Evolutionary conservation across 2,329 filamentous ascomycete genomes (phyloP).

Genomic region (Trichoderma sp.): DNA sequence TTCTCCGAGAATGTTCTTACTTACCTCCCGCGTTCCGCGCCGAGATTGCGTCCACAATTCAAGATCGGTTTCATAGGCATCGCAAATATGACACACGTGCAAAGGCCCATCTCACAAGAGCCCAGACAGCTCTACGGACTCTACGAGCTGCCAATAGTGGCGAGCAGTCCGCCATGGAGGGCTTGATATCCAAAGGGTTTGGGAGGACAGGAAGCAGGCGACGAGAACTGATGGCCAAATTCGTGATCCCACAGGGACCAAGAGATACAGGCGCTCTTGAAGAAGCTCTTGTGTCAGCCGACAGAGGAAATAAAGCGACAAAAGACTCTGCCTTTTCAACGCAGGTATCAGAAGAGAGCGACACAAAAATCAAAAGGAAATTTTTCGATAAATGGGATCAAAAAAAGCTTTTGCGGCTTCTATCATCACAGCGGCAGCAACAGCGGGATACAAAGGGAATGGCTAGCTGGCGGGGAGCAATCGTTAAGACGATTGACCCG

Average conservation of each 20-base stretch:
- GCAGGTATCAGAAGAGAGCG: not conserved
- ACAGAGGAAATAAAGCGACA: not conserved
- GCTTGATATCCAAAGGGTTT: slow-evolving; percentile 52
- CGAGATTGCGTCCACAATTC: slow-evolving; percentile 47
- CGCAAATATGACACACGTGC: slow-evolving; percentile 34
- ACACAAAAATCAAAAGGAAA: slow-evolving; percentile 27
- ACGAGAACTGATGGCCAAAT: slow-evolving; percentile 47
- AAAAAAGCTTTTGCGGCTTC: slow-evolving; percentile 46
- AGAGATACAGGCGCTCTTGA: slow-evolving; percentile 46
- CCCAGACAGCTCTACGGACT: slow-evolving; percentile 46
- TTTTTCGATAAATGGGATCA: slow-evolving; percentile 55
- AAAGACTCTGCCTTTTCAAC: not conserved
- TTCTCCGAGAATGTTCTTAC: slow-evolving; percentile 63
- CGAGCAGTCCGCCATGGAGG: slow-evolving; percentile 48
- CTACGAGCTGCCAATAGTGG: slow-evolving; percentile 58
- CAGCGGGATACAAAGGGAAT: slow-evolving; percentile 32
- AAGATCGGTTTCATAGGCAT: slow-evolving; percentile 49
- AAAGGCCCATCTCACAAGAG: slow-evolving; percentile 43
- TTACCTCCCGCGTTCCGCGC: slow-evolving; percentile 54
- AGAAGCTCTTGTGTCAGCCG: slow-evolving; percentile 30
- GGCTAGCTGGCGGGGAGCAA: slow-evolving; percentile 32
- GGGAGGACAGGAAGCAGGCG: slow-evolving; percentile 56
- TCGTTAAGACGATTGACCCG: slow-evolving; percentile 40
- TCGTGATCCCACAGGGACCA: slow-evolving; percentile 43
- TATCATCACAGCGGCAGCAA: slow-evolving; percentile 45